Percentiles rank a stretch among this genome's conserved stretches.
Conservation (phyloP, 768 basidiomycete species). For the Megacollybia marginata region DNA sequence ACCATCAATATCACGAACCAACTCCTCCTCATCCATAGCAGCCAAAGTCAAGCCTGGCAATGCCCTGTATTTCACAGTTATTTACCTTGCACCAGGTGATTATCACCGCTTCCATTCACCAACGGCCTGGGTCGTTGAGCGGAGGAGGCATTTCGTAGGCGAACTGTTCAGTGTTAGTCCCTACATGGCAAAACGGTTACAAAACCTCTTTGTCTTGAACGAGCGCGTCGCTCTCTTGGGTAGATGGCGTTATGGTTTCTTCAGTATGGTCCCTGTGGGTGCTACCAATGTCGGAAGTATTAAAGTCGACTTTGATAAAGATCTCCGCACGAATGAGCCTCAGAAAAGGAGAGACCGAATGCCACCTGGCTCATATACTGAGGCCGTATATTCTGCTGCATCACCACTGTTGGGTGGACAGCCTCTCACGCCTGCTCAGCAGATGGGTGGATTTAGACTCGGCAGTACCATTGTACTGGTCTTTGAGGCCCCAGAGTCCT, state of each 20-base stretch:
- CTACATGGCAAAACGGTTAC: conserved; percentile 86
- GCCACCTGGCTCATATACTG: conserved; percentile 81
- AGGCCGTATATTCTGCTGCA: conserved; percentile 86
- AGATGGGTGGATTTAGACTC: conserved; percentile 96
- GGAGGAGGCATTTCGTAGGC: conserved; percentile 90
- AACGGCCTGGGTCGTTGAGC: conserved; percentile 95
- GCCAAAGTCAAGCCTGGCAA: conserved; percentile 61
- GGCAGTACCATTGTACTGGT: conserved; percentile 96
- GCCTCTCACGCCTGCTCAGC: conserved; percentile 80
- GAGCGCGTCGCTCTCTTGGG: conserved; percentile 95
- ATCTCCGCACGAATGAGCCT: conserved; percentile 77
- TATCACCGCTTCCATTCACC: conserved; percentile 98
- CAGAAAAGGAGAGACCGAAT: conserved; percentile 46
- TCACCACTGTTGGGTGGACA: conserved; percentile 82
- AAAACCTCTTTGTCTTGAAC: conserved; percentile 95
- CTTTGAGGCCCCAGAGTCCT: conserved; percentile 86
- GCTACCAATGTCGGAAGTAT: conserved; percentile 98
- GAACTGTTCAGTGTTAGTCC: conserved; percentile 96
- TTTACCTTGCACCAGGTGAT: conserved; percentile 97
- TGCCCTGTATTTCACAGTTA: conserved; percentile 85
- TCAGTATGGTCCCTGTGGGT: conserved; percentile 95
- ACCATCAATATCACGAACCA: conserved; percentile 27
- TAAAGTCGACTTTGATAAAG: conserved; percentile 92
- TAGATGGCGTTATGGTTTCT: conserved; percentile 93
- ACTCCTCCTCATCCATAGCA: conserved; percentile 22